These are phyloP conservation scores for Leishmania aethiopica DNA, from an alignment of 208 protist genomes.

Conservation along the genomic window DNA sequence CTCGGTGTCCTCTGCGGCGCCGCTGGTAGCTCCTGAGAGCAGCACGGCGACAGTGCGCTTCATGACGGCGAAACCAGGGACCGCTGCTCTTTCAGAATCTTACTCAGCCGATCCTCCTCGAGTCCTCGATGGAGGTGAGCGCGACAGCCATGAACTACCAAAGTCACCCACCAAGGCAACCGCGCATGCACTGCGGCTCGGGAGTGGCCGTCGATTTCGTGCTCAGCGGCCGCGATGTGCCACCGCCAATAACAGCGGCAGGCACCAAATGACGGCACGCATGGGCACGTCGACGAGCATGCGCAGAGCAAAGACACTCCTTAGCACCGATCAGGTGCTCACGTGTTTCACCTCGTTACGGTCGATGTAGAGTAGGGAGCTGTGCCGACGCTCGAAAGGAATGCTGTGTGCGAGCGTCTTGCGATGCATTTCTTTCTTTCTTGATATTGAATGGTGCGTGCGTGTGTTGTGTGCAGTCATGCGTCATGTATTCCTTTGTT, in stretches of 20 bases:
- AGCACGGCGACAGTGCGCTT: constrained; percentile 2
- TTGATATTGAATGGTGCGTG: too few species aligned
- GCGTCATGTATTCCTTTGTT: too few species aligned
- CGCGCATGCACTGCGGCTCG: constrained; percentile 2
- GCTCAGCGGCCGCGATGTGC: neutral
- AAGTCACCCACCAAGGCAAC: neutral
- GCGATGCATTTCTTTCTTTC: too few species aligned
- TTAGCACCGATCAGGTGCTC: too few species aligned
- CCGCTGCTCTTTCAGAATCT: neutral
- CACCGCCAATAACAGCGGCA: neutral
- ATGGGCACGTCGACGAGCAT: neutral
- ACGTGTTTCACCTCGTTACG: too few species aligned
- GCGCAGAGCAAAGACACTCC: neutral
- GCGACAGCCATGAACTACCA: constrained; percentile 8
- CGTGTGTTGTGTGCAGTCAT: too few species aligned
- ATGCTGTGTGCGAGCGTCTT: too few species aligned
- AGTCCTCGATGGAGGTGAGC: constrained; percentile 2
- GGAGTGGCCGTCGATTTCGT: constrained; percentile 4
- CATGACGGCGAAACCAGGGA: constrained; percentile 7
- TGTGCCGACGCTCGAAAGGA: too few species aligned
- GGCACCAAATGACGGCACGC: neutral
- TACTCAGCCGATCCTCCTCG: constrained; percentile 5
- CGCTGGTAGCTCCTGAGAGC: neutral
- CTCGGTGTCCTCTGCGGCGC: neutral
- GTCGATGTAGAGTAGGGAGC: too few species aligned